phyloP scores from a whole-genome alignment of 2,329 filamentous ascomycete genomes.

The Trichoderma atroviride region DNA sequence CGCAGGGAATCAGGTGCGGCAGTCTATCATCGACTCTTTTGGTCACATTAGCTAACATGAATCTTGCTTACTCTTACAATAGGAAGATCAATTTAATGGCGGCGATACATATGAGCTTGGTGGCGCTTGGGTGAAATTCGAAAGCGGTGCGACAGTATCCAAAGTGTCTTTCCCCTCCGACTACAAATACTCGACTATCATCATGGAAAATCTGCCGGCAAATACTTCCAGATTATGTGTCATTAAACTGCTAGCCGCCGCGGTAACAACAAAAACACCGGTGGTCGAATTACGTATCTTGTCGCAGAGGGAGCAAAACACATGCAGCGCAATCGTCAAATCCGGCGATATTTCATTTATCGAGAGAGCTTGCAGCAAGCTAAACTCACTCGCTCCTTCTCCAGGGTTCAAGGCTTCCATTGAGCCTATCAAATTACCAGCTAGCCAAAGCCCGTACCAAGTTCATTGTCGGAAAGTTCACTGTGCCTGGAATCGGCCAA shows the following conservation, averaged over 20 bases:
- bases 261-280: not conserved
- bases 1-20: not conserved
- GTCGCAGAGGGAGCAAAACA: not conserved
- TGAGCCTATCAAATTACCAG: slow-evolving; percentile 30
- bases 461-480: slow-evolving; percentile 42
- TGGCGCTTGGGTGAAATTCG: slow-evolving; percentile 39
- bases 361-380: slow-evolving; percentile 1
- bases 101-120: slow-evolving; percentile 9
- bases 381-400: not conserved
- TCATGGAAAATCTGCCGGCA: slow-evolving; percentile 36
- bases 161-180: slow-evolving; percentile 41
- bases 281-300: not conserved
- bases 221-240: slow-evolving; percentile 26
- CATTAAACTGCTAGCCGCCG: not conserved
- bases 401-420: not conserved
- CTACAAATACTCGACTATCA: slow-evolving; percentile 39
- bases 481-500: slow-evolving; percentile 43
- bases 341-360: slow-evolving; percentile 12
- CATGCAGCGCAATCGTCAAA: slow-evolving; percentile 1
- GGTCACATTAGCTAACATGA: not conserved
- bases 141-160: slow-evolving; percentile 36
- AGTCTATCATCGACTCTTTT: too few species aligned
- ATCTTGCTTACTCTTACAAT: too few species aligned
- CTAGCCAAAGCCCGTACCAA: slow-evolving; percentile 34
- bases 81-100: not conserved